These are phyloP conservation scores for Limonium bicolor DNA, from an alignment of 148 eudicot species.

Conservation along the genomic window DNA sequence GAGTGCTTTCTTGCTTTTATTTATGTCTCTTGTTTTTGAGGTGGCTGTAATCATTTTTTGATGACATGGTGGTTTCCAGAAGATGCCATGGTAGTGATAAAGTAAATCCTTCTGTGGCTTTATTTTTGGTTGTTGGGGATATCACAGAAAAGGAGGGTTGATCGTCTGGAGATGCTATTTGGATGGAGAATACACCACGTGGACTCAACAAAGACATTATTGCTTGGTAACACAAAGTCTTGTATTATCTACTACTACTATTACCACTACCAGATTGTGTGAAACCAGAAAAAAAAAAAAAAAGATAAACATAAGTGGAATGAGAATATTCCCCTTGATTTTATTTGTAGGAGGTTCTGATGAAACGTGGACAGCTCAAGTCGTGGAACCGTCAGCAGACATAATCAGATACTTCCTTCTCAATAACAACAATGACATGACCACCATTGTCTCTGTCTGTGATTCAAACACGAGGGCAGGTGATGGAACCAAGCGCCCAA, in stretches of 20 bases:
- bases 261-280: too few relatives aligned
- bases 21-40: too few relatives aligned
- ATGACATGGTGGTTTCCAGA: too few relatives aligned
- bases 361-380: constrained; percentile 45
- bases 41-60: too few relatives aligned
- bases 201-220: constrained; percentile 59
- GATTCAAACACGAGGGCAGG: constrained; percentile 8
- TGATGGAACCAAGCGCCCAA: constrained; percentile 9
- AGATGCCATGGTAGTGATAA: too few relatives aligned
- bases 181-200: constrained; percentile 73
- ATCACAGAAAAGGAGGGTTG: constrained; percentile 71
- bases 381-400: constrained; percentile 45
- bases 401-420: constrained; percentile 43
- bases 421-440: constrained; percentile 19
- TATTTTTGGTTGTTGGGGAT: not conserved
- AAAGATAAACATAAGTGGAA: too few relatives aligned
- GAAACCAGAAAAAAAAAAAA: too few relatives aligned
- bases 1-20: constrained; percentile 15
- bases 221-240: constrained; percentile 20
- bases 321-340: too few relatives aligned
- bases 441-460: too few relatives aligned
- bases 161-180: constrained; percentile 43
- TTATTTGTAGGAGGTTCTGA: constrained; percentile 37
- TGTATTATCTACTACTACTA: too few relatives aligned
- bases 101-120: not conserved